Percentiles rank a stretch among this genome's conserved stretches.
Conservation (phyloP, 495 filamentous ascomycete species). For the Neurospora sp. region DNA sequence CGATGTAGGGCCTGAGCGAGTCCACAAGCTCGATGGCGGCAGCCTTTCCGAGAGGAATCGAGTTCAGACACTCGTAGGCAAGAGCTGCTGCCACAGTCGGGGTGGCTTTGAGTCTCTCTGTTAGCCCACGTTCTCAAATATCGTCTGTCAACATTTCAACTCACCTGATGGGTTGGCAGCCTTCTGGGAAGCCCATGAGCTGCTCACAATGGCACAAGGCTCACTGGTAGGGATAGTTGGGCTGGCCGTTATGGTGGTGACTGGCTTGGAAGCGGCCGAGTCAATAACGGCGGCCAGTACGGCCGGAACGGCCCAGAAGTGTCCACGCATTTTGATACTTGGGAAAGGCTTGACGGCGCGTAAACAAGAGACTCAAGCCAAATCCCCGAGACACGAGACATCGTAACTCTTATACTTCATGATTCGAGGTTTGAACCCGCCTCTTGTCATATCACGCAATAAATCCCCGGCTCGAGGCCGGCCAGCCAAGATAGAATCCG, state of each 20-base stretch:
- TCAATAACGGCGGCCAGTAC: neutral
- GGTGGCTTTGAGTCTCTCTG: conserved; percentile 1
- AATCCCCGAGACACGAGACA: too few species aligned
- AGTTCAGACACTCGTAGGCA: conserved; percentile 21
- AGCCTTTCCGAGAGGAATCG: conserved; percentile 18
- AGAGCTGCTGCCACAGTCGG: conserved; percentile 16
- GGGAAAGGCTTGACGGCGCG: neutral
- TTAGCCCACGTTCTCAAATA: neutral
- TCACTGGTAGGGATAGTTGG: conserved; percentile 12
- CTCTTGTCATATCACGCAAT: neutral
- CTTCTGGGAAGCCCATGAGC: conserved; percentile 28
- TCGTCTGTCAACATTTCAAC: neutral
- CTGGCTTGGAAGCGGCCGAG: neutral
- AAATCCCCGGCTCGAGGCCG: neutral
- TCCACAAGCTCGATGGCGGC: conserved; percentile 23
- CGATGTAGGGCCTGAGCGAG: conserved; percentile 19
- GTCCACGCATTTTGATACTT: neutral
- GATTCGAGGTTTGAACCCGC: too few species aligned
- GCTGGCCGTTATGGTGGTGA: neutral
- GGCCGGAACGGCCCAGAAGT: neutral
- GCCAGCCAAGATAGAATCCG: neutral
- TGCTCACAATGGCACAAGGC: conserved; percentile 34
- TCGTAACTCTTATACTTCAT: too few species aligned
- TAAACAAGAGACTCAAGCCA: neutral
- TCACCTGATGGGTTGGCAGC: conserved; percentile 2